These are phyloP conservation scores for Talaromyces proteolyticus DNA, from an alignment of 495 filamentous ascomycete genomes.

Conservation along the genomic window DNA sequence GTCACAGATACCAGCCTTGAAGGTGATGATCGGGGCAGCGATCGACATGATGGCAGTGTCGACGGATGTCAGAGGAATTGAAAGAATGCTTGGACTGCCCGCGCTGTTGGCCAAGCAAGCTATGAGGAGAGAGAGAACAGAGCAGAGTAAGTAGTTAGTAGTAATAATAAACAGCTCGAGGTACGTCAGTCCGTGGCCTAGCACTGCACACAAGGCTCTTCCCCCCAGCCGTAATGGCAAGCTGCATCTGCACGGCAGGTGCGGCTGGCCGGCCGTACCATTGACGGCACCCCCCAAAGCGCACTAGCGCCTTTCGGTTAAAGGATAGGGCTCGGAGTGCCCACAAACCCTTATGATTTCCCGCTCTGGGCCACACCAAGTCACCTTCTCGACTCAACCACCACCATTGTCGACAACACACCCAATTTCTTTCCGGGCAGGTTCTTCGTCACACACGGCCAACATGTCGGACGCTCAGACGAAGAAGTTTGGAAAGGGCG, in stretches of 20 bases:
- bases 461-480: constrained; percentile 69
- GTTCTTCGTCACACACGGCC: constrained; percentile 41
- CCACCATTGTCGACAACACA: constrained; percentile 41
- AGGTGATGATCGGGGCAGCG: constrained; percentile 74
- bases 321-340: constrained; percentile 27
- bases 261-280: not conserved
- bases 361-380: constrained; percentile 24
- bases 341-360: constrained; percentile 30
- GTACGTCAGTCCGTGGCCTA: too few relatives aligned
- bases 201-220: not conserved
- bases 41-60: constrained; percentile 57
- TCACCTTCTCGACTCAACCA: constrained; percentile 36
- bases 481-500: constrained; percentile 97
- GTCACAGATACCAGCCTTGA: constrained; percentile 93
- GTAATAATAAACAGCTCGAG: too few relatives aligned
- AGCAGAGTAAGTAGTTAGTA: too few relatives aligned
- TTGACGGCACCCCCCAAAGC: constrained; percentile 13
- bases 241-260: not conserved
- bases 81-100: not conserved
- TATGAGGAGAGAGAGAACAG: not conserved
- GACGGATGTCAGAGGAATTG: constrained; percentile 11
- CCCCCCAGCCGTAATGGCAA: not conserved
- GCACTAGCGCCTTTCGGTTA: constrained; percentile 32
- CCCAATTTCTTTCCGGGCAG: constrained; percentile 26
- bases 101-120: not conserved